A percentile compares a stretch with the other conserved stretches of the same genome.
Conservation (phyloP, 345 rosid genomes). For the Firmiana major region DNA sequence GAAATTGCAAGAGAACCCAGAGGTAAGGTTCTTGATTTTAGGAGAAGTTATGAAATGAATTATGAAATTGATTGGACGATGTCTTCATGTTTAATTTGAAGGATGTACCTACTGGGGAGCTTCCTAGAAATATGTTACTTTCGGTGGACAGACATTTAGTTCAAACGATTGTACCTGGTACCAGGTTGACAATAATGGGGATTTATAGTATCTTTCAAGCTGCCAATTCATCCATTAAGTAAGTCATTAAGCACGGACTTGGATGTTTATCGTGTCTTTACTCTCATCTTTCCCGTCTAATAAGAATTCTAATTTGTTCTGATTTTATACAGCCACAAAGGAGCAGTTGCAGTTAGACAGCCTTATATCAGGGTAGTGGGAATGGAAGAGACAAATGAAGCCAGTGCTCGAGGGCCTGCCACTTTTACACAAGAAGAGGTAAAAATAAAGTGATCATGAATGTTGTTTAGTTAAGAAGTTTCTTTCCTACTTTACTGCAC, state of each 20-base stretch:
- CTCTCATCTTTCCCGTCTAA: neutral
- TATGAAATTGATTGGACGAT: neutral
- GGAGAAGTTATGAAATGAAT: neutral
- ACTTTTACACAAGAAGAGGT: constrained; percentile 85
- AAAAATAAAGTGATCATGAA: constrained; percentile 15
- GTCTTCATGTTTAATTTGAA: constrained; percentile 24
- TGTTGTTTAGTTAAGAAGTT: neutral
- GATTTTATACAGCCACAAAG: constrained; percentile 58
- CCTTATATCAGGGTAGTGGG: constrained; percentile 93
- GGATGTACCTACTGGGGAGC: constrained; percentile 99
- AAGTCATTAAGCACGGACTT: constrained; percentile 25
- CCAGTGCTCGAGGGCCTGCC: constrained; percentile 70
- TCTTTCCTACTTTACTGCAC: neutral
- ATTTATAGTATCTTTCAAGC: constrained; percentile 93
- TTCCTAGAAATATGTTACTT: constrained; percentile 95
- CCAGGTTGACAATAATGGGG: constrained; percentile 87
- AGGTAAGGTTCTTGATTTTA: constrained; percentile 40
- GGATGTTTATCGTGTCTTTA: neutral
- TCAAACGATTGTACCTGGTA: constrained; percentile 87
- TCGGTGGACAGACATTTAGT: constrained; percentile 90
- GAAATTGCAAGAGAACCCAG: constrained; percentile 94
- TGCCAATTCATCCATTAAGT: constrained; percentile 69
- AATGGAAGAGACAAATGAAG: constrained; percentile 77
- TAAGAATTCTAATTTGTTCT: neutral
- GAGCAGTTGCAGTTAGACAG: constrained; percentile 93